These are phyloP conservation scores for Neospermospora avenae DNA, from an alignment of 2,329 filamentous ascomycete species.

Conservation along the genomic window DNA sequence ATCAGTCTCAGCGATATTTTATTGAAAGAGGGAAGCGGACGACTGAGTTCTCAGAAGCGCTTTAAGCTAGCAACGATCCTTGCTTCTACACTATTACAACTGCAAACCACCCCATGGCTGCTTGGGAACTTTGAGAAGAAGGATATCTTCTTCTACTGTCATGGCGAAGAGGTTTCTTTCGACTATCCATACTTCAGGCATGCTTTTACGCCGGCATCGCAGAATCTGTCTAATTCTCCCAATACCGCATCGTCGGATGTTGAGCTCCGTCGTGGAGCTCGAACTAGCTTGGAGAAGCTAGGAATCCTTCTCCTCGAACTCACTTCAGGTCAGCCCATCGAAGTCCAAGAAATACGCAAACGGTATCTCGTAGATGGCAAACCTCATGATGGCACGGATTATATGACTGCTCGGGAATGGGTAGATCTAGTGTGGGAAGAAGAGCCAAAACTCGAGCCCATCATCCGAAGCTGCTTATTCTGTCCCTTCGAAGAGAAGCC, in stretches of 20 bases:
- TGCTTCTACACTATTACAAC: constrained; percentile 26
- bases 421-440: constrained; percentile 22
- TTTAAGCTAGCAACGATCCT: constrained; percentile 26
- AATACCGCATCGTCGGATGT: neutral
- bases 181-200: constrained; percentile 25
- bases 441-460: constrained; percentile 19
- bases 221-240: neutral
- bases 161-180: constrained; percentile 11
- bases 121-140: constrained; percentile 21
- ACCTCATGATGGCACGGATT: constrained; percentile 19
- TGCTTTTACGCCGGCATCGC: constrained; percentile 8
- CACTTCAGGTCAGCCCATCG: constrained; percentile 28
- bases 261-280: constrained; percentile 6
- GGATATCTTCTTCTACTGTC: constrained; percentile 25
- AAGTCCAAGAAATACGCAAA: constrained; percentile 19
- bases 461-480: constrained; percentile 25
- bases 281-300: constrained; percentile 19
- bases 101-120: constrained; percentile 29
- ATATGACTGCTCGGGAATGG: constrained; percentile 25
- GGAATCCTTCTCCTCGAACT: constrained; percentile 31
- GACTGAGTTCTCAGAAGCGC: constrained; percentile 22
- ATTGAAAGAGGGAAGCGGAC: neutral
- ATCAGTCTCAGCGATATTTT: constrained; percentile 25
- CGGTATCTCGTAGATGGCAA: constrained; percentile 19
- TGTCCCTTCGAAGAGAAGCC: constrained; percentile 24